phyloP scores from a whole-genome alignment of 768 basidiomycete genomes.

The Rhizopogon vinicolor region DNA sequence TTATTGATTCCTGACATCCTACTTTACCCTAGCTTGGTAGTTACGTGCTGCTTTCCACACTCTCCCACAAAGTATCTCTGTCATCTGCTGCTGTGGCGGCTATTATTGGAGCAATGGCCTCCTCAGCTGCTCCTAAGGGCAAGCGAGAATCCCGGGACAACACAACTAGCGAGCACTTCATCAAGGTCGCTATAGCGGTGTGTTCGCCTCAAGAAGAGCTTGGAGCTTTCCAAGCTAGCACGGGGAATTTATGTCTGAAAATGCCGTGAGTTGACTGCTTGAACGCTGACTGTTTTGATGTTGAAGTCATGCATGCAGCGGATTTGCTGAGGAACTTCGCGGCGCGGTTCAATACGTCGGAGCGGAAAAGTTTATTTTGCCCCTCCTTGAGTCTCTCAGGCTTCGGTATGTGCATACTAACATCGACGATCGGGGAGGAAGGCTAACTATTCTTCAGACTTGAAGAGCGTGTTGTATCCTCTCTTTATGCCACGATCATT shows the following conservation, averaged over 20 bases:
- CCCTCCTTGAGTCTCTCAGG: conserved; percentile 41
- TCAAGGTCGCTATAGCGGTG: conserved; percentile 62
- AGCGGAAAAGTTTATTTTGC: conserved; percentile 51
- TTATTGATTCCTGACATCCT: neutral
- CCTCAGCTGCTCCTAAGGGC: conserved; percentile 33
- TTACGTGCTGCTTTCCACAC: conserved; percentile 65
- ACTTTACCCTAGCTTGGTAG: conserved; percentile 51
- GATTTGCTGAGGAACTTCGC: conserved; percentile 44
- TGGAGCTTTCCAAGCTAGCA: conserved; percentile 36
- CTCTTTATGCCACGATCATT: conserved; percentile 26
- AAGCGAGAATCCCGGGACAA: conserved; percentile 16
- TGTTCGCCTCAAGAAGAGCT: conserved; percentile 59
- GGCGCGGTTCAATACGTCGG: conserved; percentile 43
- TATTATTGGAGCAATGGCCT: conserved; percentile 51
- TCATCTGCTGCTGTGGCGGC: conserved; percentile 54
- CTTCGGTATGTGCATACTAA: conserved; percentile 30
- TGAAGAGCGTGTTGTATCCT: conserved; percentile 21
- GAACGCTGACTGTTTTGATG: neutral
- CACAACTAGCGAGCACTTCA: conserved; percentile 52
- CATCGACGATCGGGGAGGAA: too few relatives aligned
- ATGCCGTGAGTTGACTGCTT: conserved; percentile 39
- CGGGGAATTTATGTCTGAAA: conserved; percentile 35
- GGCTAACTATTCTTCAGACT: conserved; percentile 19
- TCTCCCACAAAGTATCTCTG: conserved; percentile 64
- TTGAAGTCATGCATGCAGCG: conserved; percentile 25